Evolutionary conservation across 1,139 yeast genomes (phyloP).

Genomic region (Debaryomyces coudertii): DNA sequence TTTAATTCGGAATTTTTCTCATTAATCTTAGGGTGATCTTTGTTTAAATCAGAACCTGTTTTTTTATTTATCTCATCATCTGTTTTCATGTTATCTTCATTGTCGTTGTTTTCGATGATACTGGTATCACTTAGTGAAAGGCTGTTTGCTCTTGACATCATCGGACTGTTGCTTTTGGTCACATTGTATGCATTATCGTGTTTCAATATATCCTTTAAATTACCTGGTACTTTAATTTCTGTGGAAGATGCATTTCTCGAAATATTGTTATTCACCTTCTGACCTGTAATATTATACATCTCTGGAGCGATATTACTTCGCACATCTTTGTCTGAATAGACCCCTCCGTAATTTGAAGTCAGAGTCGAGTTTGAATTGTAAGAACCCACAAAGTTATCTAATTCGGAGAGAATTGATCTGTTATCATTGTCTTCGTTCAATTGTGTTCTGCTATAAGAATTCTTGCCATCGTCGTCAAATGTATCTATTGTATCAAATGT

Average conservation of each 20-base stretch:
- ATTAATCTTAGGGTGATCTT: constrained; percentile 10
- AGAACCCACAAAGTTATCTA: constrained; percentile 48
- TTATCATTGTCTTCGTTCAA: constrained; percentile 17
- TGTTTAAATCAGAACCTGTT: constrained; percentile 11
- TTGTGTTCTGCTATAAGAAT: not conserved
- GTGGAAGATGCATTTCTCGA: constrained; percentile 5
- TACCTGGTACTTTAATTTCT: constrained; percentile 21
- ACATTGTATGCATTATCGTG: constrained; percentile 27
- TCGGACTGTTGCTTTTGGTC: constrained; percentile 22
- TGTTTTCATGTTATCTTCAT: constrained; percentile 8
- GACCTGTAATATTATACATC: constrained; percentile 5
- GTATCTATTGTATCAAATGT: not conserved
- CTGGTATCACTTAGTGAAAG: constrained; percentile 8
- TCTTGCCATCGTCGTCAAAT: constrained; percentile 1
- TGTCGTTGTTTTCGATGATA: constrained; percentile 15
- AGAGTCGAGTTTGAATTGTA: constrained; percentile 49
- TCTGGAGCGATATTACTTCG: not conserved
- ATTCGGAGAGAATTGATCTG: constrained; percentile 43
- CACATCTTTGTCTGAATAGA: not conserved
- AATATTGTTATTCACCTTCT: constrained; percentile 7
- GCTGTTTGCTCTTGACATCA: constrained; percentile 20
- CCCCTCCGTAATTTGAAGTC: constrained; percentile 43
- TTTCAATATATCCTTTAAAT: constrained; percentile 29
- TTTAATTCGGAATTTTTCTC: constrained; percentile 1
- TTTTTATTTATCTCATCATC: constrained; percentile 12